Conservation (phyloP, 139 green algal genomes). For the Auxenochlorella pyrenoidosa region DNA sequence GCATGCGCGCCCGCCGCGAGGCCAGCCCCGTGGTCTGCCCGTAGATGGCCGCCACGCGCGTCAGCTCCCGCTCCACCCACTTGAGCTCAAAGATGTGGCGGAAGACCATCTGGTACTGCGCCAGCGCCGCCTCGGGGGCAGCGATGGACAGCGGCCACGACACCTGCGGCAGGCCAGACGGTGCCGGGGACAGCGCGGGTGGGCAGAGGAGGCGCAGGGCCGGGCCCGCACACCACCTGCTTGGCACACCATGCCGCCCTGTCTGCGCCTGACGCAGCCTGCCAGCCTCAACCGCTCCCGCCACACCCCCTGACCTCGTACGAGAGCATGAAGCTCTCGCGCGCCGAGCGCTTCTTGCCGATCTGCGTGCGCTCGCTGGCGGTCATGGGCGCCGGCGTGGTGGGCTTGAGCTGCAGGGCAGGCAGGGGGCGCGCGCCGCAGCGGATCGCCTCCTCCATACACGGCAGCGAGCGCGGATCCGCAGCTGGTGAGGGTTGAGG, state of each 20-base stretch:
- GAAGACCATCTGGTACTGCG: constrained; percentile 93
- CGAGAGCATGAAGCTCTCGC: constrained; percentile 71
- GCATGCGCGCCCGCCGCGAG: constrained; percentile 23
- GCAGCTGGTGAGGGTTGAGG: too few species aligned
- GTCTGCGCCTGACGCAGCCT: background rate
- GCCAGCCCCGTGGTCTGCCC: constrained; percentile 61
- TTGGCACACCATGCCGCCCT: too few species aligned
- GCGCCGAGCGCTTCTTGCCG: constrained; percentile 43
- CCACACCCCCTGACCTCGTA: constrained; percentile 44
- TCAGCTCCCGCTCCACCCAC: constrained; percentile 83
- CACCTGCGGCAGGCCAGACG: constrained; percentile 9
- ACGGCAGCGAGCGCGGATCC: background rate
- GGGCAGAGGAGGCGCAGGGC: too few species aligned
- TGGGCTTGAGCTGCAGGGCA: constrained; percentile 17
- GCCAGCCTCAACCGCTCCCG: too few species aligned
- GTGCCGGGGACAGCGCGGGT: background rate
- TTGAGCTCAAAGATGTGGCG: constrained; percentile 88
- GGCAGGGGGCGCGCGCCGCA: background rate
- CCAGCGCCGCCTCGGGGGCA: constrained; percentile 70
- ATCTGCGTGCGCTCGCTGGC: constrained; percentile 35
- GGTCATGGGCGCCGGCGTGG: constrained; percentile 41
- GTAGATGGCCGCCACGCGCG: constrained; percentile 64
- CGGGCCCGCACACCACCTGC: too few species aligned
- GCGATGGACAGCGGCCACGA: constrained; percentile 88
- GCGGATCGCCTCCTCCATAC: background rate